Percentiles rank a stretch among this genome's conserved stretches.
These are phyloP conservation scores for Coemansia sp. DNA, from an alignment of 192 early-diverging fungal genomes.

Conservation along the genomic window DNA sequence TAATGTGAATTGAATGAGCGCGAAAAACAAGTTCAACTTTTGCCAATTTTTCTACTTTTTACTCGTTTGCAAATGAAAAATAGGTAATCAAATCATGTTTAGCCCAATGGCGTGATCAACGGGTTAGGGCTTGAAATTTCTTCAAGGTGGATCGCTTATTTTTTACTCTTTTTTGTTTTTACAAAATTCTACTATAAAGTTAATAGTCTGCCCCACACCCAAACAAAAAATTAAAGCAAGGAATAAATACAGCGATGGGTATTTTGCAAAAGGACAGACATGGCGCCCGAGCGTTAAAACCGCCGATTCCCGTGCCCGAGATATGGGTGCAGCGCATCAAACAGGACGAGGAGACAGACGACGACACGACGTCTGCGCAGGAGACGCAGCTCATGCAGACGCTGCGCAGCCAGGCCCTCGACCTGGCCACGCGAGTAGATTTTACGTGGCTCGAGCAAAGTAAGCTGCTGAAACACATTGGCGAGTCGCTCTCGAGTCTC, in stretches of 20 bases:
- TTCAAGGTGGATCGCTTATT: too few relatives aligned
- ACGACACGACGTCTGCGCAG: not conserved
- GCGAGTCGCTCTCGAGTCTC: constrained; percentile 11
- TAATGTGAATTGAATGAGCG: not conserved
- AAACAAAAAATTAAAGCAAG: too few relatives aligned
- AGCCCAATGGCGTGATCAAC: not conserved
- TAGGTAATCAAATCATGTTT: not conserved
- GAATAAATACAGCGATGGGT: constrained; percentile 23
- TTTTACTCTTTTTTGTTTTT: too few relatives aligned
- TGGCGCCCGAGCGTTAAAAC: constrained; percentile 28
- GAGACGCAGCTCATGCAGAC: constrained; percentile 18
- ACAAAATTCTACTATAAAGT: too few relatives aligned
- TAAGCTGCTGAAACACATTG: constrained; percentile 30
- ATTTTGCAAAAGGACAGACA: constrained; percentile 37
- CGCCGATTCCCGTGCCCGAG: constrained; percentile 41
- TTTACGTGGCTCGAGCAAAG: constrained; percentile 47
- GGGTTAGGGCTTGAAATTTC: too few relatives aligned
- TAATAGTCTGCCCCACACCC: too few relatives aligned
- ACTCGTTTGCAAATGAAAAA: not conserved
- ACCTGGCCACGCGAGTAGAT: constrained; percentile 6
- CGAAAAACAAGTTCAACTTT: not conserved
- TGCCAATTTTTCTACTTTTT: too few relatives aligned
- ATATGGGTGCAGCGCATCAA: constrained; percentile 38
- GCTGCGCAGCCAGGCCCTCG: constrained; percentile 1
- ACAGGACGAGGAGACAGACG: not conserved